Conservation (phyloP, 305 asterid species). For the Fraxinus baroniana region DNA sequence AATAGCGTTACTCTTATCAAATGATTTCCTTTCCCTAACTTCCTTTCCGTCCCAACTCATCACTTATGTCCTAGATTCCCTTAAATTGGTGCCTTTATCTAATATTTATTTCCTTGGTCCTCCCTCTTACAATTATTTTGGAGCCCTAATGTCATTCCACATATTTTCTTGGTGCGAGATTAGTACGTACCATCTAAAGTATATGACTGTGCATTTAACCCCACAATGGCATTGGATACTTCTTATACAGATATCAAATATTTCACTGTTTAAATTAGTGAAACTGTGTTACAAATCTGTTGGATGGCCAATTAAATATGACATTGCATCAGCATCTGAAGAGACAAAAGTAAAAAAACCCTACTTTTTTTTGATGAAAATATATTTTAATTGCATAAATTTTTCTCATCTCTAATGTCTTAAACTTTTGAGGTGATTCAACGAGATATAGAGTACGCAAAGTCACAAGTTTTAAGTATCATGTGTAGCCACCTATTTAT, state of each 20-base stretch:
- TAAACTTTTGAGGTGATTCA: neutral
- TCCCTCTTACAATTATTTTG: neutral
- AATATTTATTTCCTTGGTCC: neutral
- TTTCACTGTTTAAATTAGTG: neutral
- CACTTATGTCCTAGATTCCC: neutral
- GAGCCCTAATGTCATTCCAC: neutral
- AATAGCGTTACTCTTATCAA: neutral
- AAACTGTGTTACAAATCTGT: neutral
- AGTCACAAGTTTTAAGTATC: neutral
- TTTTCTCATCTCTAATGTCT: neutral
- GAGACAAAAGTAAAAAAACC: neutral
- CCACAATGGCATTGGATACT: constrained; percentile 9
- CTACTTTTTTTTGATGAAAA: neutral
- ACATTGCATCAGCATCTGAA: neutral
- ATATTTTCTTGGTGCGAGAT: neutral
- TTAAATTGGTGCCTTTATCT: neutral
- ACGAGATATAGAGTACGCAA: neutral
- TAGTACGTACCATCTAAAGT: neutral
- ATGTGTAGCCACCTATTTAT: neutral
- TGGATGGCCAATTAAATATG: neutral
- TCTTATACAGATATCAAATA: neutral
- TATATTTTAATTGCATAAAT: neutral
- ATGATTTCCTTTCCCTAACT: neutral
- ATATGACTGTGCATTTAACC: neutral
- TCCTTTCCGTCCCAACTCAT: neutral